Base-by-base conservation (phyloP, 2,329 filamentous ascomycete species). In the Malbranchea zuffiana region DNA sequence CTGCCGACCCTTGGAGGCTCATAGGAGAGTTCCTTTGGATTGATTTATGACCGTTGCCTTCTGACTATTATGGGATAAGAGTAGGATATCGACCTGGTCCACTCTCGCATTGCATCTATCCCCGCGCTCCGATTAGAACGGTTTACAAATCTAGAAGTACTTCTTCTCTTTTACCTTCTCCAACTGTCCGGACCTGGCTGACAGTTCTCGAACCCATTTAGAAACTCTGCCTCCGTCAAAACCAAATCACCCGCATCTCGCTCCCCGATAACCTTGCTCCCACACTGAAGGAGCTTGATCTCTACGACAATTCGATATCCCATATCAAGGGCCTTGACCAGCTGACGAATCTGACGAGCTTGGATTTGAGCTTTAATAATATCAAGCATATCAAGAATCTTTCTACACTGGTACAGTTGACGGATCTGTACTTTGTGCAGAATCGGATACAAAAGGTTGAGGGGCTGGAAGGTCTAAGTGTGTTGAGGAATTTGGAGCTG, bases 351-450 rank as follows among this genome's bases (percentile, higher is more conserved):
- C 72, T 98, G 37, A 84, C 74, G 4, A 80, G 68, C 39, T 74
- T 98, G 37, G 90, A 98, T 57, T 70, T 98, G 35, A 92, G 83
- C 59, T 98, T 95, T 74, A 98, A 98, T 69, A 96, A 96, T 68
- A 88, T 98, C 66, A 95, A 94, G 60, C 87, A 95, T 62, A 93
- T 98, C 66, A 94, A 93, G 62, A 78, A 88, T 51, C 66, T 96
- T 47, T 72, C 72, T 41, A 81, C 88, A 51, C 66, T 98, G 41
- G 79, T 66, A 15, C 72, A 85, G 37, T 71, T 96, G 40, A 80
- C 72, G 44, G 85, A 96, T 48, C 58, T 98, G 3, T 98, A 82
- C 59, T 82, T 98, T 50, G 85, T 96, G 33, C 84, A 93, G 55
- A 96, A 98, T 63, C 90, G 90, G 60, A 93, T 98, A 55, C 72